These are phyloP conservation scores for Logfia minima DNA, from an alignment of 129 eudicot genomes.

Conservation along the genomic window DNA sequence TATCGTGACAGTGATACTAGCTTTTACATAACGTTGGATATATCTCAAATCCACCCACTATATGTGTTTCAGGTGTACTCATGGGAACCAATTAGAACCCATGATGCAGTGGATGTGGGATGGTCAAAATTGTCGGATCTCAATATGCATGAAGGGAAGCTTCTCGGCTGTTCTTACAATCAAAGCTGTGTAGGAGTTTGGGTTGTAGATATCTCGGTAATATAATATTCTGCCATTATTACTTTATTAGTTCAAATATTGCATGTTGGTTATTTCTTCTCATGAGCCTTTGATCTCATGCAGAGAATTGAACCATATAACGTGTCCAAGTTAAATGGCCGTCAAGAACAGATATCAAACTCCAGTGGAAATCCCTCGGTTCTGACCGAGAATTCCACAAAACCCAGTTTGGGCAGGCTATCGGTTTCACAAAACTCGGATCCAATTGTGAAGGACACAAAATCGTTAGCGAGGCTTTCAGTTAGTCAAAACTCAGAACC, in stretches of 20 bases:
- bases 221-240: slow-evolving; percentile 5
- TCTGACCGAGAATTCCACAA: slow-evolving; percentile 51
- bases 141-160: slow-evolving; percentile 96
- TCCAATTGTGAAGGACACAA: slow-evolving; percentile 62
- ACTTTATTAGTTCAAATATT: slow-evolving; percentile 5
- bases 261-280: slow-evolving; percentile 14
- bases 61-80: slow-evolving; percentile 63
- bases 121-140: slow-evolving; percentile 94
- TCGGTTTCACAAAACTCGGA: slow-evolving; percentile 77
- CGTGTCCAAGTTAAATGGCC: slow-evolving; percentile 51
- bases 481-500: slow-evolving; percentile 59
- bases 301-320: slow-evolving; percentile 83
- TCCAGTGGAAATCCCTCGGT: slow-evolving; percentile 53
- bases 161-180: slow-evolving; percentile 95
- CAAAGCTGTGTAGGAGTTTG: slow-evolving; percentile 99
- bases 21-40: slow-evolving; percentile 11
- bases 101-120: slow-evolving; percentile 96
- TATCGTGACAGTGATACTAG: background rate
- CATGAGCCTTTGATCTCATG: slow-evolving; percentile 21
- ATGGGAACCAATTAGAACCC: slow-evolving; percentile 96
- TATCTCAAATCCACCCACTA: background rate
- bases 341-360: slow-evolving; percentile 53
- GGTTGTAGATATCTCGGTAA: slow-evolving; percentile 98
- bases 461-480: slow-evolving; percentile 62
- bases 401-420: slow-evolving; percentile 58